These are phyloP conservation scores for Penicillium cinerascens DNA, from an alignment of 495 filamentous ascomycete species.

Conservation along the genomic window DNA sequence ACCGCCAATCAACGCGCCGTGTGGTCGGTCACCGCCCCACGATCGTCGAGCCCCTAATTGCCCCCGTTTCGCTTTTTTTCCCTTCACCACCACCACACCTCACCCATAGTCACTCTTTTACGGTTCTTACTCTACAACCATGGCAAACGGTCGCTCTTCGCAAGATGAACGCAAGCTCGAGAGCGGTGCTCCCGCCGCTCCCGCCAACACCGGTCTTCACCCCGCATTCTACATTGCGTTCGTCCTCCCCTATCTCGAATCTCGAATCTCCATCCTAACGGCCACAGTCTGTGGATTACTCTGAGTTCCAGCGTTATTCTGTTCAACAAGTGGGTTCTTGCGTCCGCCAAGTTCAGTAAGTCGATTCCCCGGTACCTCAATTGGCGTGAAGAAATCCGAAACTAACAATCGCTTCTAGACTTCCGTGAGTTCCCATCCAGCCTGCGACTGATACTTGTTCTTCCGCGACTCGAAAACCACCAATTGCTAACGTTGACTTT, in stretches of 20 bases:
- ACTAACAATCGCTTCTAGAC: conserved; percentile 32
- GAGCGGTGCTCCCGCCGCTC: conserved; percentile 20
- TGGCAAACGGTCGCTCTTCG: conserved; percentile 33
- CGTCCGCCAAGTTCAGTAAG: conserved; percentile 74
- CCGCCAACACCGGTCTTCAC: conserved; percentile 49
- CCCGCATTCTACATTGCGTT: conserved; percentile 83
- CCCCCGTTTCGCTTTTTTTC: conserved; percentile 6
- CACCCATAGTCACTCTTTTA: conserved; percentile 36
- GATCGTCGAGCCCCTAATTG: conserved; percentile 10
- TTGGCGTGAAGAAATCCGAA: background rate
- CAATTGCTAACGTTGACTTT: background rate
- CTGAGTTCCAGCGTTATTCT: conserved; percentile 88
- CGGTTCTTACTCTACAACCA: conserved; percentile 15
- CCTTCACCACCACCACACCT: conserved; percentile 9
- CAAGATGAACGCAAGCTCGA: conserved; percentile 36
- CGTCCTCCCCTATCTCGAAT: conserved; percentile 29
- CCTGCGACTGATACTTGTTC: background rate
- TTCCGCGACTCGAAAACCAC: background rate
- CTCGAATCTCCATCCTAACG: background rate
- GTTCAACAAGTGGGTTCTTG: conserved; percentile 97
- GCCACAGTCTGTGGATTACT: conserved; percentile 73
- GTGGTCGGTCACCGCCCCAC: conserved; percentile 15
- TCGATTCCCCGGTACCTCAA: conserved; percentile 2
- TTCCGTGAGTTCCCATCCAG: conserved; percentile 26
- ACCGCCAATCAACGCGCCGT: conserved; percentile 11